Base-by-base conservation (phyloP, 345 rosid genomes). In the Lepidium sativum region DNA sequence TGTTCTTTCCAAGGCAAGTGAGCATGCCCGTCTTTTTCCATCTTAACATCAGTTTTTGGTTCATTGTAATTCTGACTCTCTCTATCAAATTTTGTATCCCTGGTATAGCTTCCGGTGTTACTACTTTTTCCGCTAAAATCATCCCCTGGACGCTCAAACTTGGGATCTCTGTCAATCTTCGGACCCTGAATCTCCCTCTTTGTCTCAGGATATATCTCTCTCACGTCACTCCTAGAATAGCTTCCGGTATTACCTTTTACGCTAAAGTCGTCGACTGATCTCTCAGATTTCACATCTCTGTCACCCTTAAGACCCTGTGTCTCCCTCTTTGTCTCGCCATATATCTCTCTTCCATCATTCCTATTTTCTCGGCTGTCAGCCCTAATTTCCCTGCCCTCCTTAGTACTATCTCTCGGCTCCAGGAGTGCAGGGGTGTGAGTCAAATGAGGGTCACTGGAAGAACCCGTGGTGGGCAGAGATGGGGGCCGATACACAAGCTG, bases 1-100 rank as follows among this genome's bases (percentile, higher is more conserved):
- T 86, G 65, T 43, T 91, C 99, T 74, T 88, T 91, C 96, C 97
- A 95, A 64, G 79, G 77, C 72, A 82, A 55, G 60, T 86, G 85
- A 68, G 69, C 73, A 79, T 81, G 82, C 29, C 80, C 80, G 9
- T 88, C 95, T 61, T 85, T 91, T 61, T 84, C 97, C 33, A 55
- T 61, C 79, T 85, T 86, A 40, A 54, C 9, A 27, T 91, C 97
- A 53, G 55, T 61, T 80, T 86, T 95, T 10, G 57, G 76, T 55
- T 84, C 95, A 53, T 44, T 77, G 60, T 63, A 68, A 41, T 66
- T 75, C 40, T 86, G 71, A 60, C 71, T 73, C 17, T 85, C 96
- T 71, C 82, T 80, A 29, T 87, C 94, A 51, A 67, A 71, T 55
- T 84, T 87, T n/a, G 70, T 45, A 57, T 87, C 94, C 75, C 86